Evolutionary conservation across 148 eudicot genomes (phyloP).

Genomic region (Polygonum aviculare): DNA sequence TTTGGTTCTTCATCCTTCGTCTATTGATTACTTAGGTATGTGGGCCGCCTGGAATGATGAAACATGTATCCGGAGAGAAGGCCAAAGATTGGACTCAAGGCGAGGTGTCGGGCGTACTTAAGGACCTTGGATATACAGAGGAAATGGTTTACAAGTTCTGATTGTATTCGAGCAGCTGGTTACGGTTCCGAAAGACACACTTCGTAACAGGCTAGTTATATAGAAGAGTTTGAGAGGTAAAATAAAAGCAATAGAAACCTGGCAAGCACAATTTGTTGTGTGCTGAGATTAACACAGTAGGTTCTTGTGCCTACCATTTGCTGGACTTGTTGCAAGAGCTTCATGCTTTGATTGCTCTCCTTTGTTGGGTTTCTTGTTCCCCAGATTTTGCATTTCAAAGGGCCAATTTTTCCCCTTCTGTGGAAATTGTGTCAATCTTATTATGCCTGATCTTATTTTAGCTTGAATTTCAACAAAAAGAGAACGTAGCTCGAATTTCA

Average conservation of each 20-base stretch:
- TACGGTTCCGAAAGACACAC: neutral
- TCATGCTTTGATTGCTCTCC: neutral
- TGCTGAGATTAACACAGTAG: neutral
- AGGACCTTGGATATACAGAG: slow-evolving; percentile 81
- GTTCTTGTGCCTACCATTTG: slow-evolving; percentile 1
- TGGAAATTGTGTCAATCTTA: no score
- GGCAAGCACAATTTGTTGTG: neutral
- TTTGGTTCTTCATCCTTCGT: neutral
- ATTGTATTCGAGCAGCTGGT: neutral
- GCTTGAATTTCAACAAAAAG: no score
- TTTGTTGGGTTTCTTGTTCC: neutral
- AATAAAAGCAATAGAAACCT: slow-evolving; percentile 3
- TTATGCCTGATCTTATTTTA: no score
- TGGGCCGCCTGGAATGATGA: slow-evolving; percentile 93
- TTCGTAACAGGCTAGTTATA: neutral
- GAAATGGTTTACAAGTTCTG: slow-evolving; percentile 90
- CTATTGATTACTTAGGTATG: slow-evolving; percentile 41
- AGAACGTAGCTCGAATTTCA: no score
- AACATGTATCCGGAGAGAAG: slow-evolving; percentile 71
- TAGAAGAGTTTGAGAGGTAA: neutral
- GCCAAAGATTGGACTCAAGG: slow-evolving; percentile 65
- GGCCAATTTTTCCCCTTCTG: neutral
- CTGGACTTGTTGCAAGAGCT: slow-evolving; percentile 2
- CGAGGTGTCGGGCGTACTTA: slow-evolving; percentile 75
- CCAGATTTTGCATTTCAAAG: neutral